Evolutionary conservation across 179 eudicot genomes (phyloP).

Genomic region (Silene coronaria): DNA sequence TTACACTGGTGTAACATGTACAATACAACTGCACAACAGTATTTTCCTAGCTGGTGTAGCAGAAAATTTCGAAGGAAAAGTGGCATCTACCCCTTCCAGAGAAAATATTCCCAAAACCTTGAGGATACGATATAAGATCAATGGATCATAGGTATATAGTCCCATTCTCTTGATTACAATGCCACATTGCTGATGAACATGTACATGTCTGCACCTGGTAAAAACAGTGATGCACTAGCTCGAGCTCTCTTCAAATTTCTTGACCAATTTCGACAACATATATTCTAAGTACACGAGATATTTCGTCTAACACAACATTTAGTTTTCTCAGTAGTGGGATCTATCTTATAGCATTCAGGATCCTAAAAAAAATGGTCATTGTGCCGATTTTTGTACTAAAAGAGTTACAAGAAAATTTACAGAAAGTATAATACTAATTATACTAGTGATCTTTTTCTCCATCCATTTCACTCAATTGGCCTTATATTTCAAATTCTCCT

Average conservation of each 20-base stretch:
- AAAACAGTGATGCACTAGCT: not conserved
- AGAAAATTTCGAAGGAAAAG: not conserved
- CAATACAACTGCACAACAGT: not conserved
- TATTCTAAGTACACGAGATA: not conserved
- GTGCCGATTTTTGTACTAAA: too few species aligned
- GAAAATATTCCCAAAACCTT: not conserved
- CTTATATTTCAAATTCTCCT: too few species aligned
- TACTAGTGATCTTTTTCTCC: too few species aligned
- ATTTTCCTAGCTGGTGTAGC: not conserved
- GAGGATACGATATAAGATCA: not conserved
- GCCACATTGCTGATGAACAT: not conserved
- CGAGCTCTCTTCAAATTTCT: not conserved
- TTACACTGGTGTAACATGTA: slow-evolving; percentile 6
- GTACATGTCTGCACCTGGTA: not conserved
- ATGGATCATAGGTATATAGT: not conserved
- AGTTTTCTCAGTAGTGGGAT: too few species aligned
- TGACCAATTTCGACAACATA: not conserved
- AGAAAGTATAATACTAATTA: too few species aligned
- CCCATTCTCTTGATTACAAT: slow-evolving; percentile 4
- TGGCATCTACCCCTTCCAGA: slow-evolving; percentile 2
- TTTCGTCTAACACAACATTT: too few species aligned
- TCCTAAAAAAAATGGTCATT: too few species aligned
- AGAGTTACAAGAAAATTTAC: too few species aligned
- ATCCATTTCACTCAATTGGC: too few species aligned
- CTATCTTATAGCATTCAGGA: too few species aligned